Evolutionary conservation across 129 eudicot genomes (phyloP).

Genomic region (Centaurea solstitialis): DNA sequence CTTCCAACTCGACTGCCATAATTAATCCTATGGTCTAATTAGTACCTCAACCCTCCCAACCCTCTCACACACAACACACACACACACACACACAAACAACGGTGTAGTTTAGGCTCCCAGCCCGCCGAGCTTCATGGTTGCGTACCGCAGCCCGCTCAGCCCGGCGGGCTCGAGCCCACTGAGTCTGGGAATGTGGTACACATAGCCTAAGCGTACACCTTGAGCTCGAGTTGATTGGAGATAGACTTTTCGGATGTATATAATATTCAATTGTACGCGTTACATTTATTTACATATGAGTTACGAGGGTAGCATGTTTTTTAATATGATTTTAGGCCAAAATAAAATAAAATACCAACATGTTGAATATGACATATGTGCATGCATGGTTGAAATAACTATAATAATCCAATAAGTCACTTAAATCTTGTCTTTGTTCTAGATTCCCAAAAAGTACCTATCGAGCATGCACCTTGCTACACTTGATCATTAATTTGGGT

Average conservation of each 20-base stretch:
- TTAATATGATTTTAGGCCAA: neutral
- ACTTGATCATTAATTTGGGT: neutral
- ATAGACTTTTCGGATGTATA: neutral
- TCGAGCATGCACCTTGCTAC: neutral
- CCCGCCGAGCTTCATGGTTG: too few species aligned
- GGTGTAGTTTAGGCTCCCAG: too few species aligned
- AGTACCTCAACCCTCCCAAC: too few species aligned
- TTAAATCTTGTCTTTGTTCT: neutral
- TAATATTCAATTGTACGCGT: neutral
- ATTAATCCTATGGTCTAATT: too few species aligned
- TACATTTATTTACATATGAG: neutral
- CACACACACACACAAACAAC: too few species aligned
- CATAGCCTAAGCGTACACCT: too few species aligned
- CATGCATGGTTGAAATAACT: neutral
- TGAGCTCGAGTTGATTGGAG: neutral
- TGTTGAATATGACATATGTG: neutral
- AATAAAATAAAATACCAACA: neutral
- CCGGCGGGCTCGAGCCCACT: too few species aligned
- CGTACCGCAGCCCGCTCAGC: too few species aligned
- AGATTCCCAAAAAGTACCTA: neutral
- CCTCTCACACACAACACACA: too few species aligned
- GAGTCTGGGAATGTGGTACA: too few species aligned
- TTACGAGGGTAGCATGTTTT: neutral
- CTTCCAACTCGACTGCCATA: too few species aligned
- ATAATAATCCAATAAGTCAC: neutral